Base-by-base conservation (phyloP, 441 rosid species). In the Corymbia calophylla region DNA sequence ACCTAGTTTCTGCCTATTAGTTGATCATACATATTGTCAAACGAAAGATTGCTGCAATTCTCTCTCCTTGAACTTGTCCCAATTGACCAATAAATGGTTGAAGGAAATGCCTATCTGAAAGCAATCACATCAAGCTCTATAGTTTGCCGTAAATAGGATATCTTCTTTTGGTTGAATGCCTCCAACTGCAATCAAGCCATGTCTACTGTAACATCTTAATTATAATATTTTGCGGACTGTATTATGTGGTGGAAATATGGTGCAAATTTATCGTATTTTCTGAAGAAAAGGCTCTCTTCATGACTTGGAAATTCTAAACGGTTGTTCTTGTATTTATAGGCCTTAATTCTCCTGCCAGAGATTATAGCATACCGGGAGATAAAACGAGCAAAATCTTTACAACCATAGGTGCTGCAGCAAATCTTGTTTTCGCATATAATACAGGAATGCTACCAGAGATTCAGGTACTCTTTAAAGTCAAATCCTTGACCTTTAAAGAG, bases 371-470 rank as follows among this genome's bases (percentile, higher is more conserved):
- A 60, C 92, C 93, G 23, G 97, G 96, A 90, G 89, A 97, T 88
- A 82, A 93, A 68, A 17, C 88, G 1, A 88, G 62, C 92, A 95
- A 92, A 93, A 88, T 97, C 35, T 97, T 96, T 77, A 91, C 97
- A 44, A 94, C 94, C 88, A 95, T 95, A 3, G 99, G 99, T 70
- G 99, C 98, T 91, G 87, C 95, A 10, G 99, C 99, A 16, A 98
- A 90, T 93, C 95, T 98, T 1, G 97, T 96, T 87, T 98, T 98
- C 87, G 98, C 99, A 70, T 97, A 93, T 90, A 97, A 97, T 89
- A 96, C 99, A 10, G 99, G 99, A 87, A 97, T 97, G 99, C 97
- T 97, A 90, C 99, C 98, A 56, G 99, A 97, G 91, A 97, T 97
- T 90, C 99, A 97, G 97, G 99, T 97, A 91, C 32, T 51, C 53